Conservation (phyloP, 352 stramenopile genomes). For the Globisporangium cystogenes region DNA sequence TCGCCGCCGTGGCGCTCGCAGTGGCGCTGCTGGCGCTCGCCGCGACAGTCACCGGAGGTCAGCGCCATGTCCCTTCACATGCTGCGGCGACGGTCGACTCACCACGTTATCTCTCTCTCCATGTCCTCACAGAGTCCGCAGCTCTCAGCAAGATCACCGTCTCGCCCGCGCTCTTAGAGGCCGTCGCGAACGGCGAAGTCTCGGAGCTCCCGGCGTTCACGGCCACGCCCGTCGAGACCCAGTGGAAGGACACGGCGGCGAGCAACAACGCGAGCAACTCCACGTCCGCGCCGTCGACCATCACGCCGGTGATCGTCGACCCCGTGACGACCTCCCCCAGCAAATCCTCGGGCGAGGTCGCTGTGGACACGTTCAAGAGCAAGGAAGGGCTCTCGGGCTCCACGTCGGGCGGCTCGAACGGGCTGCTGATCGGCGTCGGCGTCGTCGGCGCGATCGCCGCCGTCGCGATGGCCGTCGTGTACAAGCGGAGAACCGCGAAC, state of each 20-base stretch:
- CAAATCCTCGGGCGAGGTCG: constrained; percentile 3
- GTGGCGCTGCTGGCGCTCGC: constrained; percentile 3
- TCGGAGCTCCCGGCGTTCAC: constrained; percentile 3
- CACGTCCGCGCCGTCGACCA: background rate
- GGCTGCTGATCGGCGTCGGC: constrained; percentile 1
- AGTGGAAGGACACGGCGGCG: background rate
- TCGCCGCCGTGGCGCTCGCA: background rate
- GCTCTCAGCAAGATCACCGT: constrained; percentile 10
- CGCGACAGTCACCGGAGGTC: background rate
- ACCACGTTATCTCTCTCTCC: background rate
- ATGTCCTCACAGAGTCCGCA: background rate
- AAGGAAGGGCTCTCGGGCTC: background rate
- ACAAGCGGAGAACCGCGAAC: constrained; percentile 3
- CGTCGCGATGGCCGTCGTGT: constrained; percentile 9
- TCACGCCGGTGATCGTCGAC: background rate
- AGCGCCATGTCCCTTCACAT: background rate
- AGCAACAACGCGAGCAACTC: background rate
- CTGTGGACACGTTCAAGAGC: constrained; percentile 14
- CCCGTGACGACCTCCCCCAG: background rate
- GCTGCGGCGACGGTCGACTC: background rate
- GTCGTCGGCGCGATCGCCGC: constrained; percentile 3
- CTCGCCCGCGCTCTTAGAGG: constrained; percentile 8
- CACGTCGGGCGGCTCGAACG: background rate
- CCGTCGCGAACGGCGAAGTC: constrained; percentile 10
- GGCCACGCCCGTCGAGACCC: constrained; percentile 8